Base-by-base conservation (phyloP, 805 yeast genomes). In the Candida xyloterini region DNA sequence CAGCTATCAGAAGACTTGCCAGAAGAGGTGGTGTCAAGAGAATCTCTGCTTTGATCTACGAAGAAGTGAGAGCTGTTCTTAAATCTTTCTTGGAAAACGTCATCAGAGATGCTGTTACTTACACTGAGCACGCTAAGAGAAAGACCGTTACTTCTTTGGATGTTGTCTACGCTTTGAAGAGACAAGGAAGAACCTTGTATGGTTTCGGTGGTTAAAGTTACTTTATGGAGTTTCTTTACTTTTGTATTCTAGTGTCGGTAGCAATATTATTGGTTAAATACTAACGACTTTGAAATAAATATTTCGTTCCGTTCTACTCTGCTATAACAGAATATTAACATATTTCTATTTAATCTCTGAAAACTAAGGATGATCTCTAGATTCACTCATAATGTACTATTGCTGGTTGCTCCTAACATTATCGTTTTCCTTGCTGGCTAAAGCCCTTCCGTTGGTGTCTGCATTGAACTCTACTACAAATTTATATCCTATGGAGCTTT, bases 1-100 rank as follows among this genome's bases (percentile, higher is more conserved):
- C 99, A 68, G 99, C 99, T 67, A 91, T 91, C 67, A 89, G 99
- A 80, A 91, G 99, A 87, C 84, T 91, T 64, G 99, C 99, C 38
- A 91, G 99, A 84, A 89, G 99, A 87, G 99, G 99, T 78, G 99
- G 99, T 90, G 99, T 91, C 67, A 91, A 91, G 84, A 96, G 99
- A 86, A 91, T 91, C 65, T 91, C 98, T 51, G 98, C 96, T 70
- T 78, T 90, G 68, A 91, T 91, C 70, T 91, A 91, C 79, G 99
- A 91, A 76, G 97, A 91, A 78, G 96, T 93, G 66, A 89, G 99
- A 79, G 90, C 84, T 58, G 97, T 93, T 57, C 78, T 91, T 57
- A 90, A 90, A 77, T 78, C 95, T 43, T 91, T 91, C 84, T 81
- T 91, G 68, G 96, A 88, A 74, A 83, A 86, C 66, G 96, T 93